phyloP scores from a whole-genome alignment of 306 rosid genomes.

The Prunus davidiana region DNA sequence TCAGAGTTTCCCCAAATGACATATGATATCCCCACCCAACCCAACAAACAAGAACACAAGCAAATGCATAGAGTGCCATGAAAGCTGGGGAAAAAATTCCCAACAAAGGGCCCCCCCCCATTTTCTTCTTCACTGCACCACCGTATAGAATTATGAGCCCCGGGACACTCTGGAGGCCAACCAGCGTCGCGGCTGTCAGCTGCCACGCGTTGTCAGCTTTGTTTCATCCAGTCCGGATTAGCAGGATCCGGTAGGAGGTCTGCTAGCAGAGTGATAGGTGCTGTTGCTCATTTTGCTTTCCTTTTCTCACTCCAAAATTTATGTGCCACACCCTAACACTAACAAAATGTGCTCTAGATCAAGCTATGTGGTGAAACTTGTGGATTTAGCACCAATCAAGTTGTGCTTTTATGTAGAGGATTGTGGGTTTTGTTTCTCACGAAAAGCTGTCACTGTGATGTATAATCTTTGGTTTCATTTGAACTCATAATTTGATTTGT shows the following conservation, averaged over 20 bases:
- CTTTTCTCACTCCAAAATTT: background rate
- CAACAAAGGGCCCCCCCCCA: too few relatives aligned
- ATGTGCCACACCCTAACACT: background rate
- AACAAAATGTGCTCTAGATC: background rate
- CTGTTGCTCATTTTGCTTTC: conserved; percentile 7
- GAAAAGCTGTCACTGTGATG: conserved; percentile 30
- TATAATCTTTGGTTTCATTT: conserved; percentile 6
- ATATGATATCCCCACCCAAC: conserved; percentile 38
- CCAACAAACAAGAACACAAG: conserved; percentile 42
- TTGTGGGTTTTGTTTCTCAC: conserved; percentile 21
- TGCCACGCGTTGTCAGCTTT: conserved; percentile 55
- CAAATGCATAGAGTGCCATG: conserved; percentile 48
- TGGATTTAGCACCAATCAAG: background rate
- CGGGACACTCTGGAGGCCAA: conserved; percentile 43
- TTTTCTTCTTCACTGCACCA: conserved; percentile 46
- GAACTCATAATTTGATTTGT: background rate
- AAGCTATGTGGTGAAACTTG: background rate
- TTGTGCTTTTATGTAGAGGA: conserved; percentile 6
- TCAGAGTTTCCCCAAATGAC: conserved; percentile 33
- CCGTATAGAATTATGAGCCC: conserved; percentile 44
- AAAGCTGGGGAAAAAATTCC: too few relatives aligned
- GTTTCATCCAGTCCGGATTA: conserved; percentile 40
- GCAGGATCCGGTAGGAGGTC: conserved; percentile 6
- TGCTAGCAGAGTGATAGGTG: conserved; percentile 16
- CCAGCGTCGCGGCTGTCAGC: conserved; percentile 41